A percentile compares a stretch with the other conserved stretches of the same genome.
Conservation (phyloP, 352 stramenopile genomes). For the Phytophthora ramorum region DNA sequence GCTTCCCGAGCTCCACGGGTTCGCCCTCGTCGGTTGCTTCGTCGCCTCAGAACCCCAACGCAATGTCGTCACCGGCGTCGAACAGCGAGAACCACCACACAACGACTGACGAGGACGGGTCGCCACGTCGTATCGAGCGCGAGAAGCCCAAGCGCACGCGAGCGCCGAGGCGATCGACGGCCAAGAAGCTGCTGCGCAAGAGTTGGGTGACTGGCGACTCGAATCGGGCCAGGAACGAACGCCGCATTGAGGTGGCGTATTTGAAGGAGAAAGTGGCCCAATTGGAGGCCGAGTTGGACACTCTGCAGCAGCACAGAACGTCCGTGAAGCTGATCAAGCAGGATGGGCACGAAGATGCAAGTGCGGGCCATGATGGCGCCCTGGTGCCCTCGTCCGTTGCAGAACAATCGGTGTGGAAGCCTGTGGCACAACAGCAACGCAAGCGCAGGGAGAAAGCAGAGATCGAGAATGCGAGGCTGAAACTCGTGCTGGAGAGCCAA, state of each 20-base stretch:
- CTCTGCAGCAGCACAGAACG: constrained; percentile 28
- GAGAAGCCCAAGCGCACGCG: constrained; percentile 31
- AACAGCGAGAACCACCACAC: constrained; percentile 35
- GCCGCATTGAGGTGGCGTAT: constrained; percentile 51
- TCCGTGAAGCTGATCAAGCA: constrained; percentile 28
- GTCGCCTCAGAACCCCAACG: constrained; percentile 11
- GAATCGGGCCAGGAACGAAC: constrained; percentile 49
- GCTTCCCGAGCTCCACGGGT: background rate
- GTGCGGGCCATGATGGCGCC: constrained; percentile 2
- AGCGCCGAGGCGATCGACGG: constrained; percentile 24
- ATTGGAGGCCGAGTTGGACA: constrained; percentile 38
- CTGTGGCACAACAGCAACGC: constrained; percentile 37
- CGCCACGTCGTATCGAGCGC: constrained; percentile 12
- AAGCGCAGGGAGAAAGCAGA: constrained; percentile 41
- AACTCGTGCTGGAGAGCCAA: constrained; percentile 50
- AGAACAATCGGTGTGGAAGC: constrained; percentile 38
- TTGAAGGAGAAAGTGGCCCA: constrained; percentile 45
- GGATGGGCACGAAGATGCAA: constrained; percentile 25
- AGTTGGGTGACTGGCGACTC: constrained; percentile 41
- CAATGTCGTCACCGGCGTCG: constrained; percentile 23
- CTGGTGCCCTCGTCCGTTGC: constrained; percentile 16
- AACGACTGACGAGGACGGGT: constrained; percentile 34
- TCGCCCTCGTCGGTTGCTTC: constrained; percentile 22
- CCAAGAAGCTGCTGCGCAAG: constrained; percentile 45
- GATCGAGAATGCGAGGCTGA: constrained; percentile 48